These are phyloP conservation scores for Grosmannia penicillata DNA, from an alignment of 2,329 filamentous ascomycete genomes.

Conservation along the genomic window DNA sequence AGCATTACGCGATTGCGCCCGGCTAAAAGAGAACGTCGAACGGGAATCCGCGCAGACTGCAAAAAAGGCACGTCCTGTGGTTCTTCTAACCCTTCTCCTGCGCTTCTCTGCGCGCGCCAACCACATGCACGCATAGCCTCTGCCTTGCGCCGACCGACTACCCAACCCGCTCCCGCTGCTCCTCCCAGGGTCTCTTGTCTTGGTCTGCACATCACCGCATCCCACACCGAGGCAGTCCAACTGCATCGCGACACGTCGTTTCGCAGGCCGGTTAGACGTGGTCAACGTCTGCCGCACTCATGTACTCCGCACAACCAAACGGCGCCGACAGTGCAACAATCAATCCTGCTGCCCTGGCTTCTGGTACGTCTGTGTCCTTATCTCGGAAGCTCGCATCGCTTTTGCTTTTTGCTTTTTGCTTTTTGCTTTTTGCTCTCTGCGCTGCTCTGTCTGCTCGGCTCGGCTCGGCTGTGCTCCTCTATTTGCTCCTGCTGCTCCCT, in stretches of 20 bases:
- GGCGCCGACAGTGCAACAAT: constrained; percentile 78
- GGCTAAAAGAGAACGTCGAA: too few species aligned
- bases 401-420: not conserved
- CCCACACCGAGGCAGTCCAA: constrained; percentile 27
- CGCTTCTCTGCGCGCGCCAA: constrained; percentile 20
- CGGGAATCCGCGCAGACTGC: not conserved
- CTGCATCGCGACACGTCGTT: constrained; percentile 48
- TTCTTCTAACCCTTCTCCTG: not conserved
- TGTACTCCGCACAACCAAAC: constrained; percentile 52
- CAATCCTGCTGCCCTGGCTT: constrained; percentile 77
- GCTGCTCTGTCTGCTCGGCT: not conserved
- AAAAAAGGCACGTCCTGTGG: too few species aligned
- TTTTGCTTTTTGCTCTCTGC: not conserved
- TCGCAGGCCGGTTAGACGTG: constrained; percentile 30
- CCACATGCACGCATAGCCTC: constrained; percentile 33
- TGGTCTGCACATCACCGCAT: constrained; percentile 15
- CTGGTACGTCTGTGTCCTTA: constrained; percentile 55
- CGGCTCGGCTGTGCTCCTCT: not conserved
- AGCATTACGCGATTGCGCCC: too few species aligned
- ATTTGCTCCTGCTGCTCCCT: not conserved
- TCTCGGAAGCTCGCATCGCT: too few species aligned
- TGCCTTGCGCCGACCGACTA: constrained; percentile 23
- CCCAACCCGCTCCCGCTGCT: constrained; percentile 20
- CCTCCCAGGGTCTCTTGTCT: constrained; percentile 8
- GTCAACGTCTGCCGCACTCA: constrained; percentile 29